phyloP scores from a whole-genome alignment of 73 alveolate genomes.

The Uronychia setigera region DNA sequence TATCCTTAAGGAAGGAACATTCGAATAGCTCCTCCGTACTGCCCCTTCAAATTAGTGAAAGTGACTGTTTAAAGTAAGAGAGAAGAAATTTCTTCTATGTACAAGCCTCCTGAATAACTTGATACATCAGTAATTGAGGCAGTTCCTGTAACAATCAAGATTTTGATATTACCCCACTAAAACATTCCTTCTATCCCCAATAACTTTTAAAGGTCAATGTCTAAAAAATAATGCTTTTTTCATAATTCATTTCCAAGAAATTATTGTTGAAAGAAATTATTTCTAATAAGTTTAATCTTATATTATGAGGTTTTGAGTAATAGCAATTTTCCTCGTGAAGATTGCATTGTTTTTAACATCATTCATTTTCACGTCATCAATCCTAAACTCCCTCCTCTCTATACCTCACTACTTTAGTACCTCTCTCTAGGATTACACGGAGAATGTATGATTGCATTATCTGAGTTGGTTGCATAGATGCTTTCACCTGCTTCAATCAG shows the following conservation, averaged over 20 bases:
- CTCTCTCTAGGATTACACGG: no score
- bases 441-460: neutral
- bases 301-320: no score
- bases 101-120: neutral
- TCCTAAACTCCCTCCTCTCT: no score
- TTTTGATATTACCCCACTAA: no score
- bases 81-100: neutral
- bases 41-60: constrained; percentile 31
- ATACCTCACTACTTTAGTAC: no score
- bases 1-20: constrained; percentile 24
- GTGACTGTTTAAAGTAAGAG: neutral
- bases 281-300: no score
- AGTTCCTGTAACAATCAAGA: neutral
- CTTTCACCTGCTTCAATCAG: neutral
- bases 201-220: no score
- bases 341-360: neutral
- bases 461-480: neutral
- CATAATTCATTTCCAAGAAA: no score
- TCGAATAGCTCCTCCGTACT: constrained; percentile 63
- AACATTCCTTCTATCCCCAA: no score
- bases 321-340: neutral
- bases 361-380: neutral
- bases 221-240: no score
- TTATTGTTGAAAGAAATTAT: no score
- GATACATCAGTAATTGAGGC: neutral